These are phyloP conservation scores for Neltuma alba DNA, from an alignment of 306 rosid genomes.

Conservation along the genomic window DNA sequence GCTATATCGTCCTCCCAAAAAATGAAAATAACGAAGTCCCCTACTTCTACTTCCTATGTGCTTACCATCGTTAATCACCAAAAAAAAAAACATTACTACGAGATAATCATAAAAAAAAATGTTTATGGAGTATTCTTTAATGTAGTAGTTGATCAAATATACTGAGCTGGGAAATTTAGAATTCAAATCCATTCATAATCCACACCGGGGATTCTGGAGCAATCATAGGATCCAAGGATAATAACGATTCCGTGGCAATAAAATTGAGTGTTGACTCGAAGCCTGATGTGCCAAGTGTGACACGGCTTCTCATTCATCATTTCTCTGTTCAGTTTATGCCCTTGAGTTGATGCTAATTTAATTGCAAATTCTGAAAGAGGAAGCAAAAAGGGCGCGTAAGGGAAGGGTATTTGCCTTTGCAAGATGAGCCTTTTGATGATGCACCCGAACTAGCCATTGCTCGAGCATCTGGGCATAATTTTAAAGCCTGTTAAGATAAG, in stretches of 20 bases:
- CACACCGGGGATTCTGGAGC: conserved; percentile 93
- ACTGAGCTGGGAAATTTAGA: too few species aligned
- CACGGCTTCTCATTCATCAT: conserved; percentile 11
- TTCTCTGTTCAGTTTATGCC: conserved; percentile 14
- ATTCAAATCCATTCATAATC: conserved; percentile 80
- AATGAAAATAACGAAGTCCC: too few species aligned
- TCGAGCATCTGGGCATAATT: conserved; percentile 97
- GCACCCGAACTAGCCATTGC: conserved; percentile 99
- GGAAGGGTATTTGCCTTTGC: conserved; percentile 94
- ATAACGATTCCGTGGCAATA: conserved; percentile 63
- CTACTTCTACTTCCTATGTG: too few species aligned
- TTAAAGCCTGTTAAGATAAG: too few species aligned
- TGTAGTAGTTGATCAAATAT: too few species aligned
- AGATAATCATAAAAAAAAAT: too few species aligned
- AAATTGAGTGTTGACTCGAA: conserved; percentile 87
- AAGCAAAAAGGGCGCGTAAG: conserved; percentile 91
- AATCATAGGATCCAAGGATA: conserved; percentile 82
- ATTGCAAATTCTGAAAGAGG: conserved; percentile 50
- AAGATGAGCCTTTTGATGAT: conserved; percentile 94
- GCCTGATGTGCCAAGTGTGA: conserved; percentile 92
- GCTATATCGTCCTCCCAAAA: too few species aligned
- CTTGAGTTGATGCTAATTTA: conserved; percentile 19
- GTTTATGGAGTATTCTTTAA: too few species aligned
- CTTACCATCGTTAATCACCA: too few species aligned
- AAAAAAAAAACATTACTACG: too few species aligned